A percentile compares a stretch with the other conserved stretches of the same genome.
Evolutionary conservation across 106 monocot genomes (phyloP).

Genomic region (Chionographis japonica): DNA sequence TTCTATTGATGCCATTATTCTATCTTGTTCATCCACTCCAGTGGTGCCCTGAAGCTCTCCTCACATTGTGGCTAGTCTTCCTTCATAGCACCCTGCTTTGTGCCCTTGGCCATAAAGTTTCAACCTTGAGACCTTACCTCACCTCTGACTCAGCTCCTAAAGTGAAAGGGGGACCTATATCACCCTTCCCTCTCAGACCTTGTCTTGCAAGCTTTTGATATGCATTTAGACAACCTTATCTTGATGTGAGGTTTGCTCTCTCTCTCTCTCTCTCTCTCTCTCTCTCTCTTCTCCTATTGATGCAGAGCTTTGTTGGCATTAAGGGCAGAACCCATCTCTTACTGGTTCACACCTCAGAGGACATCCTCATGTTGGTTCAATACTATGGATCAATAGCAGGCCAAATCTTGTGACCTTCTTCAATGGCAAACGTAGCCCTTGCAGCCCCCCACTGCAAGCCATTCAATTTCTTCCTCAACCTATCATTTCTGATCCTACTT

Average conservation of each 20-base stretch:
- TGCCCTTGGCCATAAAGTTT: no score
- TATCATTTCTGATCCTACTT: neutral
- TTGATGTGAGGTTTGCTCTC: neutral
- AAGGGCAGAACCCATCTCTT: neutral
- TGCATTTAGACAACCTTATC: neutral
- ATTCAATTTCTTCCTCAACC: constrained; percentile 11
- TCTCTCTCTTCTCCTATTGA: no score
- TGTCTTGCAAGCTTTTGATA: neutral
- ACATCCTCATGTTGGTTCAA: neutral
- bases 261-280: no score
- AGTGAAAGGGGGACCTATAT: neutral
- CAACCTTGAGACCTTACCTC: no score
- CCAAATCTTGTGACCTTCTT: neutral
- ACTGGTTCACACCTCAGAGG: neutral
- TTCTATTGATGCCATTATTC: no score
- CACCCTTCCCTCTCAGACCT: neutral
- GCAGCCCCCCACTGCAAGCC: neutral
- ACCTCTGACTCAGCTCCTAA: no score
- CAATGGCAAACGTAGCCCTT: neutral
- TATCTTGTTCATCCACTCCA: no score
- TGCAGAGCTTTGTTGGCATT: no score
- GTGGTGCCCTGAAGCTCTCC: no score
- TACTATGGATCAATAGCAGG: no score
- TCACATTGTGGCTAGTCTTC: no score
- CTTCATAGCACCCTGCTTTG: no score